Base-by-base conservation (phyloP, 2,329 filamentous ascomycete species). In the Fusarium subglutinans region DNA sequence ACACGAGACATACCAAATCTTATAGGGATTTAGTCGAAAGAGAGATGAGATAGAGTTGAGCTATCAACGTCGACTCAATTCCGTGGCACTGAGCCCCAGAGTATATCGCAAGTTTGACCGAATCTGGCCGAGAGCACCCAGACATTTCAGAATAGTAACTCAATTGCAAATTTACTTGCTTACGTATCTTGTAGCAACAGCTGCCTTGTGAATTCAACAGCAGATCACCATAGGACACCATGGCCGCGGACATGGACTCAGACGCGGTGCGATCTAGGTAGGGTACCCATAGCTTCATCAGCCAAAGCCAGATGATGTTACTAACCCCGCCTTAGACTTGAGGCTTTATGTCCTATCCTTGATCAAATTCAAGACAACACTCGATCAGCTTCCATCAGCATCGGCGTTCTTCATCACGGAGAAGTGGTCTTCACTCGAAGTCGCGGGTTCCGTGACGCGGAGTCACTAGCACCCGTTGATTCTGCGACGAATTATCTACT, bases 401-500 rank as follows among this genome's bases (percentile, higher is more conserved):
- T 43, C 8, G 53, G 28, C 3, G 53, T 56, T 1, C 15, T 56
- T 33, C 38, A 56, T 8, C 22, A 44, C 1, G 38, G 38, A 10
- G 20, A 56, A 43, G 22, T 43, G 1, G 20, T 44, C 15, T 26
- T 24, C 15, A 44, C 54, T 24, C 15, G 38, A 10, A 56, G 28
- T 6, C 20, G 38, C 0, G 28, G 54, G 6, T 43, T 43, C 3
- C 15, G 38, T 4, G 11, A 56, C 0, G 54, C 33, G 5, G 8
- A 56, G 6, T 26, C 22, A 11, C 20, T 3, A 30, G 40, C 7
- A 3, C 15, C 22, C 26, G 53, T 22, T 18, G 12, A 43, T 11
- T 24, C 11, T 0, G 53, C 35, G 6, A 43, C 22, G 0, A 56
- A 35, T 0, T 43, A 33, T 4, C 38, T 43, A 0, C 7, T 44